Percentiles rank a stretch among this genome's conserved stretches.
Evolutionary conservation across 2,329 filamentous ascomycete genomes (phyloP).

Genomic region (Exophiala sp.): DNA sequence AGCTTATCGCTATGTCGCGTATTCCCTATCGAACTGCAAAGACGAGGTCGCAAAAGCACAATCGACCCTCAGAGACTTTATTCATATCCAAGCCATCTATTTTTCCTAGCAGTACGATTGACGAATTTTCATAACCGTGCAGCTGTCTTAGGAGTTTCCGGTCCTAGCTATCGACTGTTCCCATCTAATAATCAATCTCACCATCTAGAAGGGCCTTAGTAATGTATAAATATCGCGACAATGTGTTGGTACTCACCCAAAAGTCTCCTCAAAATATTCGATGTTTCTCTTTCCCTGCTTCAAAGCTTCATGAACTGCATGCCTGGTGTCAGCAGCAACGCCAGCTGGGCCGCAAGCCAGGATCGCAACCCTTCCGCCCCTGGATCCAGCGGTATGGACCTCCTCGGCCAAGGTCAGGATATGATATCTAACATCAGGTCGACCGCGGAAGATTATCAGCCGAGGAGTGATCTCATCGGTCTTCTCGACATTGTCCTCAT

Average conservation of each 20-base stretch:
- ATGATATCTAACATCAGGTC: constrained; percentile 37
- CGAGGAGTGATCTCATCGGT: neutral
- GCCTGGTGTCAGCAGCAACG: constrained; percentile 45
- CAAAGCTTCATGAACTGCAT: constrained; percentile 37
- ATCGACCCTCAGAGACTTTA: too few relatives aligned
- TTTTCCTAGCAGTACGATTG: too few relatives aligned
- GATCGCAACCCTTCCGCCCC: constrained; percentile 34
- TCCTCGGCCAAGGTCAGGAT: constrained; percentile 35
- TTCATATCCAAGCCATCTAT: too few relatives aligned
- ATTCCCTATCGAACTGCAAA: too few relatives aligned
- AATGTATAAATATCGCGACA: too few relatives aligned
- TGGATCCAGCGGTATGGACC: constrained; percentile 28
- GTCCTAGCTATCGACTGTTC: too few relatives aligned
- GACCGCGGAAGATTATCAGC: constrained; percentile 30
- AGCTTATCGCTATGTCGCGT: too few relatives aligned
- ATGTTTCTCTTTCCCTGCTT: constrained; percentile 33
- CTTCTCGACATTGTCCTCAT: constrained; percentile 12
- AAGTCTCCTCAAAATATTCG: constrained; percentile 48
- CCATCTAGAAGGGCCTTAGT: too few relatives aligned
- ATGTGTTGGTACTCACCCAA: constrained; percentile 27
- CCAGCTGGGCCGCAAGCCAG: constrained; percentile 44
- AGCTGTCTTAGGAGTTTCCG: too few relatives aligned
- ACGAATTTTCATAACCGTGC: too few relatives aligned
- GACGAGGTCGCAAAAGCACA: too few relatives aligned
- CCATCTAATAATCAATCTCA: too few relatives aligned